Conservation (phyloP, 495 filamentous ascomycete genomes). For the Thozetella sp. region DNA sequence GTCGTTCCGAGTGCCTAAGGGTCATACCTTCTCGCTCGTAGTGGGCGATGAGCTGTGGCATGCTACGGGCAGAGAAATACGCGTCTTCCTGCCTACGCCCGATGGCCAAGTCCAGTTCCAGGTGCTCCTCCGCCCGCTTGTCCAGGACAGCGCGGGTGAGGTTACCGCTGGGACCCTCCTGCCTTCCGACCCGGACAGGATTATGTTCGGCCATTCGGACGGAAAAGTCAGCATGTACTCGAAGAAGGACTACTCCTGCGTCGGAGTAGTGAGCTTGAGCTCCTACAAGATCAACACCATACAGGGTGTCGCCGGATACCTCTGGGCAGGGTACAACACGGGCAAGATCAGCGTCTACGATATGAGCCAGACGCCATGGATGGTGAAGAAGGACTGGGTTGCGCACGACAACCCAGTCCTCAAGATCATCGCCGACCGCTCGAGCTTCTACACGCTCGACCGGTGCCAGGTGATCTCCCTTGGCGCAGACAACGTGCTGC, state of each 20-base stretch:
- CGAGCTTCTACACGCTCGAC: constrained; percentile 85
- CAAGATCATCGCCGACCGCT: constrained; percentile 74
- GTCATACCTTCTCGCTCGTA: constrained; percentile 85
- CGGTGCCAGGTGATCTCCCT: constrained; percentile 85
- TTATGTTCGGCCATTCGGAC: constrained; percentile 91
- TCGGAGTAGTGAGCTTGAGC: constrained; percentile 80
- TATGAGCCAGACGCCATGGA: constrained; percentile 79
- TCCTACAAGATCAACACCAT: constrained; percentile 95
- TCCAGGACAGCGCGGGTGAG: constrained; percentile 70
- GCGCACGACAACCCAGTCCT: constrained; percentile 84
- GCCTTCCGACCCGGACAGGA: constrained; percentile 72
- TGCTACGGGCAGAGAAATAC: constrained; percentile 83
- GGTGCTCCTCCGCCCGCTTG: constrained; percentile 67
- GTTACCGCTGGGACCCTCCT: constrained; percentile 84
- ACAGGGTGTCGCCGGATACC: constrained; percentile 75
- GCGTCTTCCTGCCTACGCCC: constrained; percentile 77
- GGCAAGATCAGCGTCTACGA: constrained; percentile 97
- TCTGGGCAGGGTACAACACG: constrained; percentile 95
- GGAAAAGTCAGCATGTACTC: constrained; percentile 95
- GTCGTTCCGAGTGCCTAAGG: constrained; percentile 72
- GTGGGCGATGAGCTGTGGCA: constrained; percentile 84
- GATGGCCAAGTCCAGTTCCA: constrained; percentile 69
- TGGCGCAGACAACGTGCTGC: constrained; percentile 82
- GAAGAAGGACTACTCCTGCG: constrained; percentile 67
- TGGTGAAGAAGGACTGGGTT: constrained; percentile 89